Conservation (phyloP, 192 early-diverging fungal species). For the Backusella tarrabulga region DNA sequence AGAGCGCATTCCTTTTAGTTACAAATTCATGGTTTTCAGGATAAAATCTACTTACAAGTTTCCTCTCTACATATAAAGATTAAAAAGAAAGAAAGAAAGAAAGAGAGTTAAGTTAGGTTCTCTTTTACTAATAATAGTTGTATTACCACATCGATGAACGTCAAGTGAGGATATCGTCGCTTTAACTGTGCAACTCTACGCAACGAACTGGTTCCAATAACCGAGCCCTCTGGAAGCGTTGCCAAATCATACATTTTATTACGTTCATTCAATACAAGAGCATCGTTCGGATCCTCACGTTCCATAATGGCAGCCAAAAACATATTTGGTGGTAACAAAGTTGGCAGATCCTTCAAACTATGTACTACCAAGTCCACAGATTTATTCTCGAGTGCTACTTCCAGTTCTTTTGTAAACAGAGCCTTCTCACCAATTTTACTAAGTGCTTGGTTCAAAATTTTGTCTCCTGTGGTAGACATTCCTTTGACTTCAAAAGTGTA, state of each 20-base stretch:
- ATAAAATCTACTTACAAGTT: constrained; percentile 31
- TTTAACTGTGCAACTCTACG: constrained; percentile 85
- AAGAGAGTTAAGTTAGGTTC: background rate
- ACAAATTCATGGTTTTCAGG: too few species aligned
- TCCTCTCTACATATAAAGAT: constrained; percentile 18
- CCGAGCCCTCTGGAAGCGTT: constrained; percentile 68
- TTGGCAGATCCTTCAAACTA: constrained; percentile 94
- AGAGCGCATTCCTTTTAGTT: too few species aligned
- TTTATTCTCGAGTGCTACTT: constrained; percentile 62
- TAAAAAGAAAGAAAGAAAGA: constrained; percentile 3
- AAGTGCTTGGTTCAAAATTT: constrained; percentile 77
- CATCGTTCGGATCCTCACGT: constrained; percentile 89
- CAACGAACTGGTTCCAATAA: constrained; percentile 87
- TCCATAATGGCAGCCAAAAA: constrained; percentile 74
- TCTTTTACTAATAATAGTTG: background rate
- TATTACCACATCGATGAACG: constrained; percentile 72
- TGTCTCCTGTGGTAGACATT: constrained; percentile 80
- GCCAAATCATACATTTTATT: constrained; percentile 42
- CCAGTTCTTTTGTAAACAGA: constrained; percentile 90
- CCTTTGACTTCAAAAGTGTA: constrained; percentile 46
- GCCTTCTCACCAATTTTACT: constrained; percentile 89
- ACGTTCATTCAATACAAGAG: constrained; percentile 54
- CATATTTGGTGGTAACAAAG: constrained; percentile 80
- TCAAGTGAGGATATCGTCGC: constrained; percentile 69
- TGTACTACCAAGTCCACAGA: constrained; percentile 87